A percentile compares a stretch with the other conserved stretches of the same genome.
Evolutionary conservation across 2,329 filamentous ascomycete species (phyloP).

Genomic region (Pyrenophora tritici-repentis): DNA sequence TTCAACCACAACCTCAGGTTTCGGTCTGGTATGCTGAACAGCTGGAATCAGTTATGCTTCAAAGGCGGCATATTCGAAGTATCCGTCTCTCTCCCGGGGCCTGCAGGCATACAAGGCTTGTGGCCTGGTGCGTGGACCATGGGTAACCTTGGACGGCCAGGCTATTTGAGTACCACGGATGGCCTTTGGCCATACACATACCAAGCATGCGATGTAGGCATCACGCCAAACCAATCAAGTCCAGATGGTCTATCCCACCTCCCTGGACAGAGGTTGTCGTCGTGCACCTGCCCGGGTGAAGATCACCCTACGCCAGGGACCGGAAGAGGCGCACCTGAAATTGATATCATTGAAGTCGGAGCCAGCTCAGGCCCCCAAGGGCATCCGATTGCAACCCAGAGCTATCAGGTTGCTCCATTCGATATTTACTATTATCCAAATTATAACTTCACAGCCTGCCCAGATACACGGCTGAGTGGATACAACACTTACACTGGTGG

Average conservation of each 20-base stretch:
- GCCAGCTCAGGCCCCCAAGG: conserved; percentile 47
- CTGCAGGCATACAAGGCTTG: conserved; percentile 54
- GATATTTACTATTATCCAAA: conserved; percentile 59
- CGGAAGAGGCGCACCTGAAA: conserved; percentile 55
- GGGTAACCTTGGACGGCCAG: conserved; percentile 60
- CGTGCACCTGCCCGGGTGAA: conserved; percentile 52
- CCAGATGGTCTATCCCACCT: conserved; percentile 51
- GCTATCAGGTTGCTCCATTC: conserved; percentile 57
- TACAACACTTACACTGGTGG: conserved; percentile 61
- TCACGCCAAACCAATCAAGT: conserved; percentile 56
- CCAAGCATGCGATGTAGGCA: conserved; percentile 56
- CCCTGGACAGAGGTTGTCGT: conserved; percentile 53
- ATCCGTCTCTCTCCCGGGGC: conserved; percentile 58
- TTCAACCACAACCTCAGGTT: conserved; percentile 54
- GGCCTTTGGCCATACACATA: conserved; percentile 63
- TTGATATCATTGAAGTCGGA: conserved; percentile 56
- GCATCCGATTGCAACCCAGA: conserved; percentile 55
- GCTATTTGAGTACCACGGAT: conserved; percentile 58
- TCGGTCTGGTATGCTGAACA: conserved; percentile 58
- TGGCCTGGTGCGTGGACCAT: conserved; percentile 62
- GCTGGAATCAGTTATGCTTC: conserved; percentile 61
- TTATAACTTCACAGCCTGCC: conserved; percentile 58
- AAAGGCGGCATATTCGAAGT: conserved; percentile 60
- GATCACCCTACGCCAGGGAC: conserved; percentile 56
- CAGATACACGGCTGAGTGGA: conserved; percentile 54